These are phyloP conservation scores for Trichosporon sp. DNA, from an alignment of 1,284 basidiomycete species.

Conservation along the genomic window DNA sequence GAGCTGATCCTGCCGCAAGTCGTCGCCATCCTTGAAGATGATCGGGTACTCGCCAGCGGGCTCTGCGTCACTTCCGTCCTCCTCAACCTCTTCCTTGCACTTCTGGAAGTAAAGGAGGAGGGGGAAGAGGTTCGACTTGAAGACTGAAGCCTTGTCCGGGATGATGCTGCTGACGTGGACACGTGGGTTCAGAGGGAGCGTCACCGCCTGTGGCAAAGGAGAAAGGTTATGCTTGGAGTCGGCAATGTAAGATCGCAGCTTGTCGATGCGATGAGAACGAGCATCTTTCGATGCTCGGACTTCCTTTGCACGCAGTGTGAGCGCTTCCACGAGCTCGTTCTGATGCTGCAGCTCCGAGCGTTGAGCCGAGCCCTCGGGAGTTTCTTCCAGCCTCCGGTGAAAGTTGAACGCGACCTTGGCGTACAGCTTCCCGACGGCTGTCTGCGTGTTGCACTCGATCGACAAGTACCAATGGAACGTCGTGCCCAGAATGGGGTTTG, in stretches of 20 bases:
- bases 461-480: constrained; percentile 96
- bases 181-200: constrained; percentile 82
- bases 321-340: constrained; percentile 74
- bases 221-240: constrained; percentile 78
- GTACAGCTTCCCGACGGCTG: constrained; percentile 83
- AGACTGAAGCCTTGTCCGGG: constrained; percentile 86
- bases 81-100: constrained; percentile 12
- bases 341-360: constrained; percentile 78
- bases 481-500: constrained; percentile 80
- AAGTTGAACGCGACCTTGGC: constrained; percentile 82
- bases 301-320: constrained; percentile 79
- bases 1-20: constrained; percentile 69
- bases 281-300: constrained; percentile 85
- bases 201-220: constrained; percentile 65
- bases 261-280: constrained; percentile 95
- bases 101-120: constrained; percentile 85
- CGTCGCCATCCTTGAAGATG: constrained; percentile 99
- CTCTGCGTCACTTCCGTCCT: constrained; percentile 29
- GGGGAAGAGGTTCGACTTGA: constrained; percentile 96
- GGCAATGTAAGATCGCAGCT: constrained; percentile 72
- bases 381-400: constrained; percentile 77
- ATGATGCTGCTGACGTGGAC: constrained; percentile 78
- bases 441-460: constrained; percentile 75
- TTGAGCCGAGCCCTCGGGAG: constrained; percentile 68
- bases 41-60: constrained; percentile 67